Evolutionary conservation across 1,139 yeast genomes (phyloP).

Genomic region (Taphrina communis): DNA sequence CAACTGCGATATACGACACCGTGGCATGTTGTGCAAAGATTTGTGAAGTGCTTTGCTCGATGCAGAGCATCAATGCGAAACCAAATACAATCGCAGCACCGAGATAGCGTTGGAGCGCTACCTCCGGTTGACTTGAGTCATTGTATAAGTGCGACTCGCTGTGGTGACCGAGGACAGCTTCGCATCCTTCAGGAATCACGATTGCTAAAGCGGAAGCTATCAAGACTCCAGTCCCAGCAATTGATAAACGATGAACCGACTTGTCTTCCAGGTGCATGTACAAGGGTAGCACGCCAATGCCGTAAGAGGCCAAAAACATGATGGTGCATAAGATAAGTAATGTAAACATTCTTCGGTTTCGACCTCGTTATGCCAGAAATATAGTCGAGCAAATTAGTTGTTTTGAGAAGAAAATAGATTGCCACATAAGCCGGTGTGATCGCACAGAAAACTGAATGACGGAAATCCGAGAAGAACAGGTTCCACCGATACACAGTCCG

Average conservation of each 20-base stretch:
- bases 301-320: conserved; percentile 15
- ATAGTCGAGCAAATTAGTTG: neutral
- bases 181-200: conserved; percentile 74
- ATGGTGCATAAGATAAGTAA: neutral
- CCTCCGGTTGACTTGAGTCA: neutral
- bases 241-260: conserved; percentile 51
- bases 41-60: conserved; percentile 54
- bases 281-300: conserved; percentile 9
- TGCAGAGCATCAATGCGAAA: conserved; percentile 59
- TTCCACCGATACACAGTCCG: too few species aligned
- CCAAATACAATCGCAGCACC: conserved; percentile 58
- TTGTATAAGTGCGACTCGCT: conserved; percentile 41
- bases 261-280: conserved; percentile 6
- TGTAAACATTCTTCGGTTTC: neutral
- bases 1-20: conserved; percentile 25
- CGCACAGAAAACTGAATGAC: too few species aligned
- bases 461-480: too few species aligned
- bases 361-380: too few species aligned
- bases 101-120: conserved; percentile 40
- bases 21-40: conserved; percentile 13
- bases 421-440: neutral
- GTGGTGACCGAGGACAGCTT: conserved; percentile 54
- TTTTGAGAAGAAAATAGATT: neutral
- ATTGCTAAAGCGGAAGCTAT: conserved; percentile 69
- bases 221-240: conserved; percentile 67